Conservation (phyloP, 306 rosid genomes). For the Cicer cuneatum region DNA sequence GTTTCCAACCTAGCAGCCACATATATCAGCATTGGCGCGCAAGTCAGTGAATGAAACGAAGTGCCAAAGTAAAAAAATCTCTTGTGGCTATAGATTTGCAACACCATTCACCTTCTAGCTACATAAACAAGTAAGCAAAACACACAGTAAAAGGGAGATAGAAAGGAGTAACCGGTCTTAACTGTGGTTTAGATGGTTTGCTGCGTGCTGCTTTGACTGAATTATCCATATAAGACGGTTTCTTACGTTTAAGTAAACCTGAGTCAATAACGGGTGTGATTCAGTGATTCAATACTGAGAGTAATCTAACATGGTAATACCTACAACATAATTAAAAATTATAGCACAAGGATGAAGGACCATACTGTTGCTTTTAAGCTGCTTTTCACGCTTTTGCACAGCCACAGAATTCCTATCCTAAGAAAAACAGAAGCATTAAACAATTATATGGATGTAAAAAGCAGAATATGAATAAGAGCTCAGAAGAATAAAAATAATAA, state of each 20-base stretch:
- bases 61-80: constrained; percentile 28
- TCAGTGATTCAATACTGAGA: constrained; percentile 39
- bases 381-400: constrained; percentile 91
- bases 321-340: constrained; percentile 20
- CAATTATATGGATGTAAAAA: constrained; percentile 35
- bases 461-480: not conserved
- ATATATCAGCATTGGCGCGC: constrained; percentile 42
- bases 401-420: constrained; percentile 80
- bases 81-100: constrained; percentile 30
- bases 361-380: constrained; percentile 88
- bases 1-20: constrained; percentile 73
- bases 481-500: constrained; percentile 38
- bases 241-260: constrained; percentile 89
- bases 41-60: constrained; percentile 40
- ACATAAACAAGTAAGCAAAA: constrained; percentile 38
- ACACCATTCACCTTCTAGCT: constrained; percentile 32
- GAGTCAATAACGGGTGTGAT: constrained; percentile 43
- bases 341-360: constrained; percentile 37
- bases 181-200: constrained; percentile 88
- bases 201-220: constrained; percentile 73
- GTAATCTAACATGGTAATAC: constrained; percentile 24
- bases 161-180: constrained; percentile 52
- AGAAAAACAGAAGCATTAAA: constrained; percentile 38
- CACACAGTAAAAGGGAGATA: constrained; percentile 6
- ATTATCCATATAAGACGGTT: constrained; percentile 73